These are phyloP conservation scores for Phallus indusiatus DNA, from an alignment of 768 basidiomycete species.

Conservation along the genomic window DNA sequence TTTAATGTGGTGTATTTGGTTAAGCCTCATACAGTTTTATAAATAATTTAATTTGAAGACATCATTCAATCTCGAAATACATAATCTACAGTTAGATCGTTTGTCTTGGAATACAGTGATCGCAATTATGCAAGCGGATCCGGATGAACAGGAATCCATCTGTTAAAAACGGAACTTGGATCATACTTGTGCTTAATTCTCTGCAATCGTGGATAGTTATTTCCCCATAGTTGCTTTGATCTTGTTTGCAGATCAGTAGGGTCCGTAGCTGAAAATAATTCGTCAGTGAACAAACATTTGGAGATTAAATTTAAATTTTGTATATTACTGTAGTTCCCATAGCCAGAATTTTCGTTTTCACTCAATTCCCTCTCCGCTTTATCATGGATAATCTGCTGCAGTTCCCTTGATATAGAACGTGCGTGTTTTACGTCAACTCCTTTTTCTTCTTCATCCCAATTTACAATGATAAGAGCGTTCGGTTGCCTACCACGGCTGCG, in stretches of 20 bases:
- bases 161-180: conserved; percentile 24
- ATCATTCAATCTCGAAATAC: no score
- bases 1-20: no score
- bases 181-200: conserved; percentile 27
- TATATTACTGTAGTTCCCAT: conserved; percentile 38
- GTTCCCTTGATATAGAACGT: conserved; percentile 21
- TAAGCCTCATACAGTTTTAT: no score
- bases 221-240: conserved; percentile 24
- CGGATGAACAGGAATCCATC: conserved; percentile 16
- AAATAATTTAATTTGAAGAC: no score
- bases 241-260: conserved; percentile 10
- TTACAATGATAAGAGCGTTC: conserved; percentile 26
- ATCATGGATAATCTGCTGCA: conserved; percentile 22
- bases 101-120: background rate
- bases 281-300: no score
- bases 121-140: background rate
- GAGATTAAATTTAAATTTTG: no score
- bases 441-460: conserved; percentile 26
- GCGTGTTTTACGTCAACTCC: conserved; percentile 23
- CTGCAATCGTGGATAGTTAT: conserved; percentile 29
- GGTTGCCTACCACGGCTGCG: conserved; percentile 24
- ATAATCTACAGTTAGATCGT: no score
- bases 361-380: conserved; percentile 22
- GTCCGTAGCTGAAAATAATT: background rate
- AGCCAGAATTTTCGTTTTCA: conserved; percentile 24